phyloP scores from a whole-genome alignment of 2,329 filamentous ascomycete species.

The Phialophora verrucosa region DNA sequence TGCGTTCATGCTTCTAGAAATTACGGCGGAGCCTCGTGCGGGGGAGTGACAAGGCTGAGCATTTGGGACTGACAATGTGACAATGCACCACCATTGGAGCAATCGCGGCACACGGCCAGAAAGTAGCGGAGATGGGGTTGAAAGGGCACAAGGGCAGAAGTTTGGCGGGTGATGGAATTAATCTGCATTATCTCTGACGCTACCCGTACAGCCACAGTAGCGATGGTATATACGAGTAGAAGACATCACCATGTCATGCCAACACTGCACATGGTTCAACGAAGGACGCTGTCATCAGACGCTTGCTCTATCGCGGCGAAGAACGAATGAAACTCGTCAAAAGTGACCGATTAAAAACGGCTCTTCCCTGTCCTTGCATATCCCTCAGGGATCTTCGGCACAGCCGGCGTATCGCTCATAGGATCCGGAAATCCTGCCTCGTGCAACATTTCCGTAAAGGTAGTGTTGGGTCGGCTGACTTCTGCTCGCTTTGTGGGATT shows the following conservation, averaged over 20 bases:
- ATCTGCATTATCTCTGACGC: slow-evolving; percentile 24
- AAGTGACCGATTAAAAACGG: slow-evolving; percentile 10
- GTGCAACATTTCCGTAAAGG: slow-evolving; percentile 39
- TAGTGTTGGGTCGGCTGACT: slow-evolving; percentile 35
- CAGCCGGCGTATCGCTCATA: slow-evolving; percentile 27
- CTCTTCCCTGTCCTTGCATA: slow-evolving; percentile 22
- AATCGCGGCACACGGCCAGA: background rate
- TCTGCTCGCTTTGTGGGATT: slow-evolving; percentile 23
- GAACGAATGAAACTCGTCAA: slow-evolving; percentile 17
- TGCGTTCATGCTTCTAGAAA: slow-evolving; percentile 1
- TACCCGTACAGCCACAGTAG: slow-evolving; percentile 19
- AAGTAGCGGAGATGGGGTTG: background rate
- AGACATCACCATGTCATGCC: background rate
- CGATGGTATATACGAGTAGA: slow-evolving; percentile 23
- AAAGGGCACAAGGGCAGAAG: background rate
- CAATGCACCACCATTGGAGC: background rate
- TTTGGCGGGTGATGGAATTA: background rate
- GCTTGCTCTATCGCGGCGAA: slow-evolving; percentile 6
- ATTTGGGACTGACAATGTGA: no score
- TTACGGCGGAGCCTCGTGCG: slow-evolving; percentile 9
- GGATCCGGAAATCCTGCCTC: slow-evolving; percentile 38
- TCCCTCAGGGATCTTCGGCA: slow-evolving; percentile 35
- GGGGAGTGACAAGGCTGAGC: slow-evolving; percentile 6
- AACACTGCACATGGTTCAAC: background rate
- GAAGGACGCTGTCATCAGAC: slow-evolving; percentile 1